phyloP scores from a whole-genome alignment of 1,284 basidiomycete genomes.

The Meripilus lineatus region DNA sequence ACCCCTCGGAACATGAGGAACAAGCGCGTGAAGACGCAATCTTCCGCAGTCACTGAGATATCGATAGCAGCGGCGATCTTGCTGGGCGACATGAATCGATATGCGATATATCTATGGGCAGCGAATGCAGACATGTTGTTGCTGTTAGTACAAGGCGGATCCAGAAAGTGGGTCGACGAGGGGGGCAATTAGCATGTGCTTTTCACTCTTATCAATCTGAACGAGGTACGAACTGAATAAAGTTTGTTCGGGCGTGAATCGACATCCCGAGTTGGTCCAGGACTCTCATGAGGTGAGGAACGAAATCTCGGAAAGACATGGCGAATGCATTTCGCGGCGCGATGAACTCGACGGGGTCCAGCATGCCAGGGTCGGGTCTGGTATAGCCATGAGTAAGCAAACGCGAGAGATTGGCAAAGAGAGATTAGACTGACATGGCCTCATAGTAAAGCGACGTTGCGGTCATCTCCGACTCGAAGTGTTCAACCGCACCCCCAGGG shows the following conservation, averaged over 20 bases:
- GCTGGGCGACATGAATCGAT: slow-evolving; percentile 73
- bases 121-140: slow-evolving; percentile 69
- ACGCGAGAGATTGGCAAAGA: slow-evolving; percentile 3
- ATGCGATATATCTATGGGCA: slow-evolving; percentile 76
- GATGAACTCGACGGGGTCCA: slow-evolving; percentile 71
- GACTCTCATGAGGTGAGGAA: slow-evolving; percentile 71
- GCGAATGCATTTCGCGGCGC: slow-evolving; percentile 75
- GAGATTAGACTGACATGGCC: slow-evolving; percentile 48
- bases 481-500: slow-evolving; percentile 74
- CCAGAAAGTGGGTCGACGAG: not conserved
- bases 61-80: slow-evolving; percentile 80
- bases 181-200: no score
- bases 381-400: slow-evolving; percentile 12
- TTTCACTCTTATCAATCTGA: slow-evolving; percentile 2
- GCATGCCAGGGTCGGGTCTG: slow-evolving; percentile 67
- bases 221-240: slow-evolving; percentile 56
- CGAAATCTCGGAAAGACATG: slow-evolving; percentile 72
- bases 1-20: slow-evolving; percentile 81
- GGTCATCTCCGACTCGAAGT: slow-evolving; percentile 73
- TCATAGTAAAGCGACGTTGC: slow-evolving; percentile 77
- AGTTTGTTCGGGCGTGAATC: slow-evolving; percentile 68
- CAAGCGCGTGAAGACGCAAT: slow-evolving; percentile 75
- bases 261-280: slow-evolving; percentile 78
- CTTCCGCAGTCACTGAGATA: slow-evolving; percentile 71
- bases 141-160: slow-evolving; percentile 31